A percentile compares a stretch with the other conserved stretches of the same genome.
phyloP scores from a whole-genome alignment of 768 basidiomycete genomes.

The Lactifluus subvellereus region DNA sequence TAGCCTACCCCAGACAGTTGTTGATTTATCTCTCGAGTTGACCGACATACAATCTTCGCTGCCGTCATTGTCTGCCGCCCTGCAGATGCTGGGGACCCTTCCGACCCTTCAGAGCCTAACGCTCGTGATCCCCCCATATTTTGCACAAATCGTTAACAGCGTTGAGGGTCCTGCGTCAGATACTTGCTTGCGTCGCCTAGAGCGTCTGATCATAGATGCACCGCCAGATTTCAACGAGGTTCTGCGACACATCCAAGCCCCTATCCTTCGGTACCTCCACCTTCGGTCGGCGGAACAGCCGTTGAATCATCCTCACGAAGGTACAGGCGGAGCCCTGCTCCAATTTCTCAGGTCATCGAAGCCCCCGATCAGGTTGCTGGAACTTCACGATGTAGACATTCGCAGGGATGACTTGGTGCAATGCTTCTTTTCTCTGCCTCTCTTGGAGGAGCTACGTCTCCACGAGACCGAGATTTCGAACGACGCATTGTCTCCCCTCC shows the following conservation, averaged over 20 bases:
- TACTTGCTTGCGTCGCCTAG: conserved; percentile 28
- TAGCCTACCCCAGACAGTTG: conserved; percentile 17
- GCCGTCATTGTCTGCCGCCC: conserved; percentile 23
- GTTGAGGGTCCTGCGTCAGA: conserved; percentile 18
- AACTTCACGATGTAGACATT: conserved; percentile 46
- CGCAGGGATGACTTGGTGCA: conserved; percentile 34
- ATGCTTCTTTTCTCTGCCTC: conserved; percentile 35
- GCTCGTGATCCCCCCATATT: conserved; percentile 34
- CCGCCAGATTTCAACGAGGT: conserved; percentile 31
- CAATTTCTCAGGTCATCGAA: conserved; percentile 31
- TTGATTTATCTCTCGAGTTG: conserved; percentile 16
- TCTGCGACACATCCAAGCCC: conserved; percentile 32
- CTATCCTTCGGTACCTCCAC: conserved; percentile 35
- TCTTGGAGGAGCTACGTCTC: conserved; percentile 44
- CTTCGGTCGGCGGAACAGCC: conserved; percentile 39
- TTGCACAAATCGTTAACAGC: conserved; percentile 27
- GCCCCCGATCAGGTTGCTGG: conserved; percentile 36
- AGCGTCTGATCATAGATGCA: conserved; percentile 30
- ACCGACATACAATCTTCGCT: conserved; percentile 22
- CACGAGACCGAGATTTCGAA: conserved; percentile 57
- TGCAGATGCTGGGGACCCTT: conserved; percentile 36
- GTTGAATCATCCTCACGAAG: conserved; percentile 31
- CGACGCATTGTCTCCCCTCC: conserved; percentile 35
- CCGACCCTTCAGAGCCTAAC: conserved; percentile 38
- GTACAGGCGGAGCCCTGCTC: conserved; percentile 30